phyloP scores from a whole-genome alignment of 2,329 filamentous ascomycete species.

The Domatiomyces catenatus region DNA sequence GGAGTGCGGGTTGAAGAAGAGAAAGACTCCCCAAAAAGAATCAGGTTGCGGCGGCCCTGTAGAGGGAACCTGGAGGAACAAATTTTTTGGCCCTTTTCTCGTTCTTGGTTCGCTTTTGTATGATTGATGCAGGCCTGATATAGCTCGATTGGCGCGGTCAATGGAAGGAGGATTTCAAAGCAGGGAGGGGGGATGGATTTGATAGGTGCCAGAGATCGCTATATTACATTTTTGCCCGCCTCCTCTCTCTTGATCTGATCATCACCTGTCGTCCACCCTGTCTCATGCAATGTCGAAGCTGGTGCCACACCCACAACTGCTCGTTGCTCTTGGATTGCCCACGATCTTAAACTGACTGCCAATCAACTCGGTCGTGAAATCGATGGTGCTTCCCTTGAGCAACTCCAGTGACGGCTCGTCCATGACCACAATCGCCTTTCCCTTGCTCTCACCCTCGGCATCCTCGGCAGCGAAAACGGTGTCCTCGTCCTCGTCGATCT shows the following conservation, averaged over 20 bases:
- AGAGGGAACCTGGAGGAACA: background rate
- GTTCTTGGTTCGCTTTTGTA: background rate
- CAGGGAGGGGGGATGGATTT: background rate
- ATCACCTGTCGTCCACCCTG: background rate
- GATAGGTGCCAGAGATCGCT: background rate
- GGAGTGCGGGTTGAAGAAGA: background rate
- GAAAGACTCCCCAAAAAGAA: background rate
- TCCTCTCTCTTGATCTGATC: background rate
- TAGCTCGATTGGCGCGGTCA: no score
- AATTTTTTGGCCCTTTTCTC: background rate
- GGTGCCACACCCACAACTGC: slow-evolving; percentile 91
- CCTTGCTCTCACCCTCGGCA: slow-evolving; percentile 17
- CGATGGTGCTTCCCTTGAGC: slow-evolving; percentile 83
- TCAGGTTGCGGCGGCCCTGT: background rate
- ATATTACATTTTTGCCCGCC: background rate
- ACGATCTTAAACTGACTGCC: slow-evolving; percentile 91
- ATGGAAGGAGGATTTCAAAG: background rate
- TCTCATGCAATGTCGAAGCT: slow-evolving; percentile 79
- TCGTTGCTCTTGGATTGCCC: slow-evolving; percentile 80
- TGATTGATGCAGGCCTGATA: no score
- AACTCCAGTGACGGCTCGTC: slow-evolving; percentile 77
- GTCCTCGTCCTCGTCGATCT: slow-evolving; percentile 59
- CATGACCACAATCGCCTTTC: slow-evolving; percentile 65
- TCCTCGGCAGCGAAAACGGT: slow-evolving; percentile 62
- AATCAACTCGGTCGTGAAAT: slow-evolving; percentile 93